Conservation (phyloP, 2,329 filamentous ascomycete genomes). For the Achaetomium macrosporum region DNA sequence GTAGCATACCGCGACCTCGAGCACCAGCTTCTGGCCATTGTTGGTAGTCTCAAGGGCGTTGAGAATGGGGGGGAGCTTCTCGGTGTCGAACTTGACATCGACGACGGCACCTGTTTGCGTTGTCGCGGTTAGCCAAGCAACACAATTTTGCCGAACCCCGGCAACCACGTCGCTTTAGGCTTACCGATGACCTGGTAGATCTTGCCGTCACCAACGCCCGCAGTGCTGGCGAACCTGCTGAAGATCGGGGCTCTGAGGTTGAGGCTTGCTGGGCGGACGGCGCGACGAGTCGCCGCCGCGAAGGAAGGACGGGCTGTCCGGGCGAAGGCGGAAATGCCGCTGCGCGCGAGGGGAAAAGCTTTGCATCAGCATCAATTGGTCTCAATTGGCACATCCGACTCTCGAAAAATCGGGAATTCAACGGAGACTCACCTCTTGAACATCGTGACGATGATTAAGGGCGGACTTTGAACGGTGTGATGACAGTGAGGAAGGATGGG, state of each 20-base stretch:
- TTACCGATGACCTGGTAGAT: slow-evolving; percentile 57
- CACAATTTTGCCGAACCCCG: slow-evolving; percentile 29
- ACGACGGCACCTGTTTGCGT: slow-evolving; percentile 94
- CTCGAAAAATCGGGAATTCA: neutral
- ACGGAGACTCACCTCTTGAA: slow-evolving; percentile 66
- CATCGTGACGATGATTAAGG: slow-evolving; percentile 69
- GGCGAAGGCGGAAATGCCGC: slow-evolving; percentile 61
- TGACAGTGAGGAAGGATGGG: slow-evolving; percentile 22
- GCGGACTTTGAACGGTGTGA: slow-evolving; percentile 39
- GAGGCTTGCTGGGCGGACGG: slow-evolving; percentile 51
- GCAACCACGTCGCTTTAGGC: slow-evolving; percentile 1
- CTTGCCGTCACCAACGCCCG: slow-evolving; percentile 57
- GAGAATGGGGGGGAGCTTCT: slow-evolving; percentile 92
- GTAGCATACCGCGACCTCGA: slow-evolving; percentile 83
- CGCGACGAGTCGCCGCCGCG: slow-evolving; percentile 52
- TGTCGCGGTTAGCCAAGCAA: slow-evolving; percentile 46
- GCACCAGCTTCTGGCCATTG: slow-evolving; percentile 86
- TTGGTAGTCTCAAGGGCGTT: slow-evolving; percentile 92
- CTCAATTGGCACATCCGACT: slow-evolving; percentile 11
- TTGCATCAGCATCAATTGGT: slow-evolving; percentile 45
- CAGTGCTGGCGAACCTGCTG: slow-evolving; percentile 55
- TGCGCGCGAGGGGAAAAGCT: slow-evolving; percentile 35
- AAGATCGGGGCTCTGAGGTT: slow-evolving; percentile 50
- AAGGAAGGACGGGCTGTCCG: slow-evolving; percentile 57
- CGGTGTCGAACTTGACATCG: slow-evolving; percentile 95